Evolutionary conservation across 345 rosid genomes (phyloP), one percentile per base, ranked within the genome.

Genomic region (Bruguiera gymnorhiza): DNA sequence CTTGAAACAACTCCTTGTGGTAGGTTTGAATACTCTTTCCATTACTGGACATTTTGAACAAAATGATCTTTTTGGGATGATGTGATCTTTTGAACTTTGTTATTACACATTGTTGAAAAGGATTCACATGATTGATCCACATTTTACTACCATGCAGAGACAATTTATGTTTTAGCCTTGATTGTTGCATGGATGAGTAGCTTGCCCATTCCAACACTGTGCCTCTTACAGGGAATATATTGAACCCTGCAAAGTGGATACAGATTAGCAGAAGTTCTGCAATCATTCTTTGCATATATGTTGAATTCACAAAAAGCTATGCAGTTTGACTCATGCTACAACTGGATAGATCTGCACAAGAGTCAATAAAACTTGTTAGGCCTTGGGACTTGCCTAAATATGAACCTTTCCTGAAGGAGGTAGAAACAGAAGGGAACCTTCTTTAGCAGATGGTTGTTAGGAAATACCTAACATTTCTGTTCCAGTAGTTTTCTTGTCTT

Each of bases 1-100:
- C 73, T 72, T 89, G 85, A 93, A 89, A 75, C 96, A 92, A 60
- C 86, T 90, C 86, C 80, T 92, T 70, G 53, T 75, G 83, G 99
- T 96, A 60, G 24, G 86, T 65, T 61, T 60, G 48, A 18, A 31
- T 26, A 36, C 8, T 26, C 11, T 54, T 53, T 39, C 11, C 54
- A 56, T 65, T 18, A 52, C 13, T 32, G 37, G 37, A 16, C 60
- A 20, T 31, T 68, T 37, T 30, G 54, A 68, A 68, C 34, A 30
- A 19, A 18, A 19, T 3, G 15, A 31, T 8, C 58, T 21, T 50
- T 43, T 43, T 43, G 5, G 4, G 7, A 11, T 34, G 37, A 72
- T 24, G 48, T 52, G 23, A 32, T 6, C 29, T 26, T 56, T 20
- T 62, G 46, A 55, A 43, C 16, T 29, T 30, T 6, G 18, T 29